Percentiles rank a stretch among this genome's conserved stretches.
These are phyloP conservation scores for Macrolepiota albuminosa DNA, from an alignment of 768 basidiomycete genomes.

Conservation along the genomic window DNA sequence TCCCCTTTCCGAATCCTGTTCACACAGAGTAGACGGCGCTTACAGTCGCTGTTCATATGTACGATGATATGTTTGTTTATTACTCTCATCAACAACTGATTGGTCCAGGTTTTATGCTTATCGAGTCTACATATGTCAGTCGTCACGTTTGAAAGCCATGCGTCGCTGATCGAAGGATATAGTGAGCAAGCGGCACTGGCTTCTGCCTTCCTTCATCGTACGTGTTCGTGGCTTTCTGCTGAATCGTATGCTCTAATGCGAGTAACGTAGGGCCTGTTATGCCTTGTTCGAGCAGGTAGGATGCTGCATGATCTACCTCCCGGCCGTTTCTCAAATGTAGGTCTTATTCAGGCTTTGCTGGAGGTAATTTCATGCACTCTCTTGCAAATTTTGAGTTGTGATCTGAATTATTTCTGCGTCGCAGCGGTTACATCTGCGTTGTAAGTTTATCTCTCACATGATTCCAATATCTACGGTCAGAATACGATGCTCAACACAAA, in stretches of 20 bases:
- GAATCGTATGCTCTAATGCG: not conserved
- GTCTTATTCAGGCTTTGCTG: not conserved
- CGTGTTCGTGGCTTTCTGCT: not conserved
- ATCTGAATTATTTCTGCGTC: not conserved
- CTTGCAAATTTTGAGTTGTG: not conserved
- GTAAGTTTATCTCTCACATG: not conserved
- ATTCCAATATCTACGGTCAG: not conserved
- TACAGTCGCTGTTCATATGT: not conserved
- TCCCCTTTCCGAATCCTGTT: not conserved
- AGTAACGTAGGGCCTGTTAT: not conserved
- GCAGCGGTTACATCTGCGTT: constrained; percentile 4
- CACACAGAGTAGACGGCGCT: not conserved
- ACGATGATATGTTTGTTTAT: not conserved
- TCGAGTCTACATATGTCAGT: constrained; percentile 1
- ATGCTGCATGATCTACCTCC: not conserved
- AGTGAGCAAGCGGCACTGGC: not conserved
- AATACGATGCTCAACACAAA: not conserved
- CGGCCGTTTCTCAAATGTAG: not conserved
- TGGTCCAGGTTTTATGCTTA: not conserved
- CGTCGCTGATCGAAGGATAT: not conserved
- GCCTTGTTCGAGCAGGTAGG: not conserved
- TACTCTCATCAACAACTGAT: not conserved
- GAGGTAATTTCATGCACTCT: not conserved
- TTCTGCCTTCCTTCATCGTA: not conserved
- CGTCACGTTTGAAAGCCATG: not conserved